A percentile compares a stretch with the other conserved stretches of the same genome.
phyloP scores from a whole-genome alignment of 1,139 yeast genomes.

The Eremothecium gossypii region DNA sequence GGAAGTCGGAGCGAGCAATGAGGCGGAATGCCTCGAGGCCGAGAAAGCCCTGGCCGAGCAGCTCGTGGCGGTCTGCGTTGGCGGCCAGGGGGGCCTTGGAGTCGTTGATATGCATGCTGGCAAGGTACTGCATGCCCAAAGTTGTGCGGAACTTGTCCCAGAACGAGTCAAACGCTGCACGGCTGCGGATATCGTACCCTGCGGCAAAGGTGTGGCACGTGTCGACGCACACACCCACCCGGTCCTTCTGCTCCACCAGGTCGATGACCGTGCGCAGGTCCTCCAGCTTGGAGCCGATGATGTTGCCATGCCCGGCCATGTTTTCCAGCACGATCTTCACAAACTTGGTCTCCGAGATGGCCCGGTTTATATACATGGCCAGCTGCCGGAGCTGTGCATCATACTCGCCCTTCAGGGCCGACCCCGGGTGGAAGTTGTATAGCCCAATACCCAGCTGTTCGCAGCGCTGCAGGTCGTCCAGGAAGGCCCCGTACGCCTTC shows the following conservation, averaged over 20 bases:
- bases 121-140: conserved; percentile 65
- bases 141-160: conserved; percentile 66
- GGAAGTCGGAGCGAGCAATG: conserved; percentile 56
- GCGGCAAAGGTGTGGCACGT: conserved; percentile 96
- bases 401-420: conserved; percentile 69
- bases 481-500: conserved; percentile 67
- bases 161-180: conserved; percentile 48
- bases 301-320: conserved; percentile 95
- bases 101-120: conserved; percentile 83
- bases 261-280: conserved; percentile 71
- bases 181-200: conserved; percentile 75
- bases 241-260: conserved; percentile 60
- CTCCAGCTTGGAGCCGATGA: conserved; percentile 73
- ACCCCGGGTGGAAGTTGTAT: conserved; percentile 94
- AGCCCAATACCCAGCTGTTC: conserved; percentile 76
- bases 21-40: conserved; percentile 76
- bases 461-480: conserved; percentile 82
- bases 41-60: conserved; percentile 78
- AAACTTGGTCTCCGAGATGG: conserved; percentile 59
- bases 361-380: conserved; percentile 72
- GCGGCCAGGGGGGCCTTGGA: conserved; percentile 91
- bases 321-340: conserved; percentile 89
- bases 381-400: conserved; percentile 51
- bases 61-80: conserved; percentile 85
- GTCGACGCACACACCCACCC: conserved; percentile 92